Percentiles rank a stretch among this genome's conserved stretches.
Evolutionary conservation across 257 asterid species (phyloP).

Genomic region (Nicotiana sylvestris): DNA sequence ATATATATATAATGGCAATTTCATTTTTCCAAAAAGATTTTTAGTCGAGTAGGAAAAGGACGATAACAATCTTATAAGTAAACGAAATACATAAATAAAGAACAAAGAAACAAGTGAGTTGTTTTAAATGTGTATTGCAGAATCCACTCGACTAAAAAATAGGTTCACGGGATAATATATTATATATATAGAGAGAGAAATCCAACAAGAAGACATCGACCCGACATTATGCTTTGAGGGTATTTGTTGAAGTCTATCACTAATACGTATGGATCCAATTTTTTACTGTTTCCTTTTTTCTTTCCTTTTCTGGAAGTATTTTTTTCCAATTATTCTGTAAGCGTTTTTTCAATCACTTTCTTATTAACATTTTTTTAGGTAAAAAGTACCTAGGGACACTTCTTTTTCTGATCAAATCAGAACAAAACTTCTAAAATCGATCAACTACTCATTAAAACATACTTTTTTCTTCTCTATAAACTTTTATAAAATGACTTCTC

Average conservation of each 20-base stretch:
- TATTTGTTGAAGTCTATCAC: not conserved
- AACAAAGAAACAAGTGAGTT: not conserved
- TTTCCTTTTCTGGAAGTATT: not conserved
- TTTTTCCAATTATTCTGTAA: not conserved
- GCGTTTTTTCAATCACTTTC: not conserved
- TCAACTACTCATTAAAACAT: not conserved
- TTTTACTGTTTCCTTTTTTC: not conserved
- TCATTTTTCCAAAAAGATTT: not conserved
- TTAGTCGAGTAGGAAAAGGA: not conserved
- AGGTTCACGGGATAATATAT: not conserved
- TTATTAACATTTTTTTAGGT: not conserved
- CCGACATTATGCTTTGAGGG: not conserved
- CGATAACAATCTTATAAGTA: not conserved
- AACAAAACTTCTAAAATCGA: not conserved
- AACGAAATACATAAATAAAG: not conserved
- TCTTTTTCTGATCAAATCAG: not conserved
- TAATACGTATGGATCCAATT: not conserved
- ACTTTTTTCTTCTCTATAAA: not conserved
- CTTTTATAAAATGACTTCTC: not conserved
- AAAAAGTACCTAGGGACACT: not conserved
- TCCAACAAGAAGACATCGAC: not conserved
- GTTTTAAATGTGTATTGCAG: not conserved
- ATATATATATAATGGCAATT: not conserved
- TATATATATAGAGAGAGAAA: too few species aligned
- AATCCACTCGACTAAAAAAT: not conserved